Conservation (phyloP, 192 early-diverging fungal genomes). For the Phycomyces blakesleeanus region DNA sequence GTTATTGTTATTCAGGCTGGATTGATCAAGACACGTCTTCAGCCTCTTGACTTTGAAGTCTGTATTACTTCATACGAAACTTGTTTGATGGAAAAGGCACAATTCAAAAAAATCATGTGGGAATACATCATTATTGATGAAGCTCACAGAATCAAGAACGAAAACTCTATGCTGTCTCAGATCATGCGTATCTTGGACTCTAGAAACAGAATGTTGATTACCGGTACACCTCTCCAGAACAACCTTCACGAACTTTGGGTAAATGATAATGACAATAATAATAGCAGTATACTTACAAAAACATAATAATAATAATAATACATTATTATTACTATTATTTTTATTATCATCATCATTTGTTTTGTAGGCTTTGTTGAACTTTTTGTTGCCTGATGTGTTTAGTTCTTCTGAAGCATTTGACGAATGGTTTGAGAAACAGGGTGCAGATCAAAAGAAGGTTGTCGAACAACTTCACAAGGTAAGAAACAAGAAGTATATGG, state of each 20-base stretch:
- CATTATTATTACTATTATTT: neutral
- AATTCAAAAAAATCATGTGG: conserved; percentile 83
- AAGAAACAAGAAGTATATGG: no score
- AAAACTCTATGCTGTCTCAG: conserved; percentile 92
- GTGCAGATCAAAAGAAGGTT: conserved; percentile 68
- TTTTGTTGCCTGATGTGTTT: conserved; percentile 96
- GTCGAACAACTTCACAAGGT: conserved; percentile 60
- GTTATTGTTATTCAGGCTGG: conserved; percentile 32
- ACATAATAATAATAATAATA: no score
- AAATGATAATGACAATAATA: conserved; percentile 6
- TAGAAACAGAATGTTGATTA: conserved; percentile 84
- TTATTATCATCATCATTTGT: neutral
- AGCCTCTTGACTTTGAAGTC: conserved; percentile 74
- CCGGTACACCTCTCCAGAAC: conserved; percentile 96
- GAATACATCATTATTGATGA: conserved; percentile 94
- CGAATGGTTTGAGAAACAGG: conserved; percentile 82
- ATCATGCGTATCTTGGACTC: conserved; percentile 91
- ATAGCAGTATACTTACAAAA: no score
- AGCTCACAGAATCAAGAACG: conserved; percentile 97
- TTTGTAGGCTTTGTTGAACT: conserved; percentile 80
- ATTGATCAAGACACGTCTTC: conserved; percentile 53
- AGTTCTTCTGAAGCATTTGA: conserved; percentile 92
- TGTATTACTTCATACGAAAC: conserved; percentile 98
- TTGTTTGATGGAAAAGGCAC: conserved; percentile 84
- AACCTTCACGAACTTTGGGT: conserved; percentile 97